These are phyloP conservation scores for Parsonsia alboflavescens DNA, from an alignment of 257 asterid genomes.

Conservation along the genomic window DNA sequence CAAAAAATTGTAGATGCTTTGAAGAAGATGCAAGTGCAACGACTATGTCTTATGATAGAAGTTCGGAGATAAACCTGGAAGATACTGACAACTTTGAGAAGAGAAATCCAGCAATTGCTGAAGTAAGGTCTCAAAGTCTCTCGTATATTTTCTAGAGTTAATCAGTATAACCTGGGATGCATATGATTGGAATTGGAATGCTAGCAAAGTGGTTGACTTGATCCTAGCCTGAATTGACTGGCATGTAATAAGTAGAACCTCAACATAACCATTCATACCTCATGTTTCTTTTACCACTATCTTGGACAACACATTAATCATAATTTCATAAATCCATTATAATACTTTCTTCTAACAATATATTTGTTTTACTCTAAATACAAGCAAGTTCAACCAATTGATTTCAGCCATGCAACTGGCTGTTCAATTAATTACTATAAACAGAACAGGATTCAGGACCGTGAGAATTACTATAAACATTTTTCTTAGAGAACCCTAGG, in stretches of 20 bases:
- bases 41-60: slow-evolving; percentile 32
- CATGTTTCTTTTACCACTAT: neutral
- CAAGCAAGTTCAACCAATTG: neutral
- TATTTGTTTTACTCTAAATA: neutral
- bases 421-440: neutral
- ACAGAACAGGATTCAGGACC: neutral
- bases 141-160: neutral
- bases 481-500: neutral
- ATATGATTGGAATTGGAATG: neutral
- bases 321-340: neutral
- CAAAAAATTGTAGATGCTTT: slow-evolving; percentile 39
- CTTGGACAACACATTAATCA: neutral
- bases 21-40: slow-evolving; percentile 47
- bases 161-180: neutral
- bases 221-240: neutral
- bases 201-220: neutral
- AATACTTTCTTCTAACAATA: neutral
- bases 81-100: slow-evolving; percentile 25
- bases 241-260: neutral
- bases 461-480: neutral
- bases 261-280: neutral
- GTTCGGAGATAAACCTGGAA: slow-evolving; percentile 35
- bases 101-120: slow-evolving; percentile 34
- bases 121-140: slow-evolving; percentile 55
- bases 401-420: neutral